A percentile compares a stretch with the other conserved stretches of the same genome.
These are phyloP conservation scores for Chalara sp. DNA, from an alignment of 2,329 filamentous ascomycete genomes.

Conservation along the genomic window DNA sequence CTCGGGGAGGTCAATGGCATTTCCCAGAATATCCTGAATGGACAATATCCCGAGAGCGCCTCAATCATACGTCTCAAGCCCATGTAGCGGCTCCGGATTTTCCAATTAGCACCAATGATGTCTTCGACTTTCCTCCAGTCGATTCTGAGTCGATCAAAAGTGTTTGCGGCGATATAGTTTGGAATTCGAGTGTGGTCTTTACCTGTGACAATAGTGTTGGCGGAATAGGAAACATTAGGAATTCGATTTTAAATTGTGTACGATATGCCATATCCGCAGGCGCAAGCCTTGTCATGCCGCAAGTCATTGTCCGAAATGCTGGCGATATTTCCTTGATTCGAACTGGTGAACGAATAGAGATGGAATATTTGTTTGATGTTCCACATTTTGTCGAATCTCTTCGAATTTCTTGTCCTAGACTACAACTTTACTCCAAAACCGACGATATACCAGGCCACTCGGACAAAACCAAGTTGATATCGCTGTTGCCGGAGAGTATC, in stretches of 20 bases:
- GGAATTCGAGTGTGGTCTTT: slow-evolving; percentile 31
- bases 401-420: slow-evolving; percentile 19
- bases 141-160: slow-evolving; percentile 29
- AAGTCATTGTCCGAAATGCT: slow-evolving; percentile 29
- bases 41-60: background rate
- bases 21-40: slow-evolving; percentile 7
- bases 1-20: slow-evolving; percentile 11
- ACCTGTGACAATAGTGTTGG: slow-evolving; percentile 34
- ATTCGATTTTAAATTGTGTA: slow-evolving; percentile 35
- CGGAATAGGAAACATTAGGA: slow-evolving; percentile 33
- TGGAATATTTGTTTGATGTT: slow-evolving; percentile 23
- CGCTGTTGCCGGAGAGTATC: slow-evolving; percentile 19
- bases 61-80: too few species aligned
- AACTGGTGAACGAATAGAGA: slow-evolving; percentile 7
- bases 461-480: too few species aligned
- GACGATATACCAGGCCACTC: slow-evolving; percentile 9
- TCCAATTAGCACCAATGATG: slow-evolving; percentile 1
- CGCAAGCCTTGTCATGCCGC: slow-evolving; percentile 30
- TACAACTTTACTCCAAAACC: slow-evolving; percentile 13
- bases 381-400: slow-evolving; percentile 20
- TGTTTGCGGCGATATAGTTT: slow-evolving; percentile 27
- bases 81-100: too few species aligned
- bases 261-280: slow-evolving; percentile 34
- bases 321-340: slow-evolving; percentile 15
- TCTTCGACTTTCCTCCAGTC: slow-evolving; percentile 31